Conservation (phyloP, 345 rosid genomes). For the Citrus maxima region DNA sequence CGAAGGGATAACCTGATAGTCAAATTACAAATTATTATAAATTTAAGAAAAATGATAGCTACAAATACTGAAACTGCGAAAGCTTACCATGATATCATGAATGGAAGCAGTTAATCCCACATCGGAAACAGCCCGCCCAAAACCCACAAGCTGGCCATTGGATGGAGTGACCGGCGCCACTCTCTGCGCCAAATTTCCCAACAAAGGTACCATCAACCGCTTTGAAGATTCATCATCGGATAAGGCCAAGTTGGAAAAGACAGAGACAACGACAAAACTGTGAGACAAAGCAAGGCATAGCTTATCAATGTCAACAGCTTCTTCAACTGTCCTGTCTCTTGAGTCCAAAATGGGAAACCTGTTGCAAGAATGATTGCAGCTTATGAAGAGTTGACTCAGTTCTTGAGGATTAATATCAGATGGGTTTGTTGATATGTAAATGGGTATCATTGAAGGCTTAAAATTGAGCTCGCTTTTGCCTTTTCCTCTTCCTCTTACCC, state of each 20-base stretch:
- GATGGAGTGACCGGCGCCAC: constrained; percentile 49
- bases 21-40: constrained; percentile 10
- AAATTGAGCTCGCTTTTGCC: constrained; percentile 10
- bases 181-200: constrained; percentile 37
- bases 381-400: constrained; percentile 44
- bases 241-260: constrained; percentile 36
- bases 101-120: constrained; percentile 80
- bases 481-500: constrained; percentile 33
- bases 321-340: constrained; percentile 17
- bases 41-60: neutral
- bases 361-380: constrained; percentile 65
- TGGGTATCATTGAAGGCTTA: constrained; percentile 35
- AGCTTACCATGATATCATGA: constrained; percentile 65
- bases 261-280: constrained; percentile 65
- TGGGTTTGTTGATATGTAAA: constrained; percentile 60
- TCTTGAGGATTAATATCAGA: constrained; percentile 43
- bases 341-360: constrained; percentile 44
- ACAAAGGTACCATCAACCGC: constrained; percentile 8
- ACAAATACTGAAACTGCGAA: neutral
- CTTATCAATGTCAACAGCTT: constrained; percentile 48
- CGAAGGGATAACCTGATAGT: constrained; percentile 74
- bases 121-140: constrained; percentile 88
- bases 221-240: neutral
- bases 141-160: constrained; percentile 62
- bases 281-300: constrained; percentile 60